Evolutionary conservation across 2,329 filamentous ascomycete genomes (phyloP).

Genomic region (Golovinomyces cichoracearum): DNA sequence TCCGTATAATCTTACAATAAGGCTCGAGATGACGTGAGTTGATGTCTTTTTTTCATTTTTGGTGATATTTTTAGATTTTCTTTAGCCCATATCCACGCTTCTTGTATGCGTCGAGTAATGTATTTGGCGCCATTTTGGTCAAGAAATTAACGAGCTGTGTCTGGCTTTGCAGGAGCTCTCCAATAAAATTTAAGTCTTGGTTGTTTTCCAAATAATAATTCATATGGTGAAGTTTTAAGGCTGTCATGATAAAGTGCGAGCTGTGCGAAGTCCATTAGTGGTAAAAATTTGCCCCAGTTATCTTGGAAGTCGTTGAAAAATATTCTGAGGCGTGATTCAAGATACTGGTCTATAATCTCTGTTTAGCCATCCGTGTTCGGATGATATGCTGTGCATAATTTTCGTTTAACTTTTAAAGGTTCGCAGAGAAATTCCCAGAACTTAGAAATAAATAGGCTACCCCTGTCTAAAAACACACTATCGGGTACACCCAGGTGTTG

Average conservation of each 20-base stretch:
- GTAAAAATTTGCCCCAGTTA: background rate
- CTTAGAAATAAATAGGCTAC: constrained; percentile 4
- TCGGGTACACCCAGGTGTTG: constrained; percentile 1
- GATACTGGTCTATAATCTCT: constrained; percentile 6
- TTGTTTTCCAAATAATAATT: background rate
- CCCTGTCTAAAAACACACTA: constrained; percentile 5
- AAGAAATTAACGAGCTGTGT: background rate
- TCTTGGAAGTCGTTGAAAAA: constrained; percentile 1
- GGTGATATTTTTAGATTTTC: background rate
- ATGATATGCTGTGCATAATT: constrained; percentile 5
- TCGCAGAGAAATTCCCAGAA: constrained; percentile 6
- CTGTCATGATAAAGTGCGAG: background rate
- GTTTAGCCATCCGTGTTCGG: constrained; percentile 6
- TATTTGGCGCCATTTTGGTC: background rate
- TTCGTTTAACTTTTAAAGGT: constrained; percentile 3
- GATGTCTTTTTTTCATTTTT: background rate
- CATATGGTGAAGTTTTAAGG: background rate
- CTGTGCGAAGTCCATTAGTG: background rate
- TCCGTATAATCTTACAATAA: no score
- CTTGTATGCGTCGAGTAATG: background rate
- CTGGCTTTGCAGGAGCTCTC: background rate
- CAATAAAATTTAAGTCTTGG: background rate
- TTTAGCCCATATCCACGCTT: background rate
- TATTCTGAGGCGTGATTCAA: constrained; percentile 5
- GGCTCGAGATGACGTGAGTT: background rate